Evolutionary conservation across 345 rosid species (phyloP), one percentile per base, ranked within the genome.

Genomic region (Alliaria petiolata): DNA sequence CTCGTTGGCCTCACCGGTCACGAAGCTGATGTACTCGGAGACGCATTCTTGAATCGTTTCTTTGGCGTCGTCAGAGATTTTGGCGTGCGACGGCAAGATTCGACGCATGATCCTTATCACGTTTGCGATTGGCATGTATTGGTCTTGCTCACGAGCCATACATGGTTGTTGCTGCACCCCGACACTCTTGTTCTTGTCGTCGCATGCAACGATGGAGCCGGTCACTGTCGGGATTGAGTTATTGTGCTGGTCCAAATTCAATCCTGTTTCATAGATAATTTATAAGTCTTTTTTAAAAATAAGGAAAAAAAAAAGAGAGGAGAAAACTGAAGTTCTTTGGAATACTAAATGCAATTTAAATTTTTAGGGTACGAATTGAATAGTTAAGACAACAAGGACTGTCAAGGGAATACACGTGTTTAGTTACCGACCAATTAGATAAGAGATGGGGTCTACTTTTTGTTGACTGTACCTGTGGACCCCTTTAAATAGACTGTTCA

Each of bases 41-140:
- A 85, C 85, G 25, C 91, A 86, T 73, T 86, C 95, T 67, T 86
- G 95, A 67, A 88, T 66, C 14, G 86, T 85, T 73, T 86, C 91
- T 57, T 86, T 86, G 10, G 89, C 89, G 11, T 88, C 89, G n/a
- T 88, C 91, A 13, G 91, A 86, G 67, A 86, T 86, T 25, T 86
- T 88, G 44, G 91, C 91, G 15, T 85, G 86, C 0, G 82, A 2
- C 0, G 89, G 95, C 8, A 86, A 82, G 47, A 60, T 82, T 3
- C 79, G 71, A 6, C 91, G 91, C 91, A 88, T 88, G 69, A 86
- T 86, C 43, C 88, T 82, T 3, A 80, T 86, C 63, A 88, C 95
- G 46, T 86, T 85, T n/a, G 95, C 88, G 13, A 86, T 85, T 0
- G 91, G 95, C 91, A 88, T 81, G 81, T 78, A 86, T 31, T 79